Conservation (phyloP, 2,329 filamentous ascomycete genomes). For the Sarocladiaceae sp. region DNA sequence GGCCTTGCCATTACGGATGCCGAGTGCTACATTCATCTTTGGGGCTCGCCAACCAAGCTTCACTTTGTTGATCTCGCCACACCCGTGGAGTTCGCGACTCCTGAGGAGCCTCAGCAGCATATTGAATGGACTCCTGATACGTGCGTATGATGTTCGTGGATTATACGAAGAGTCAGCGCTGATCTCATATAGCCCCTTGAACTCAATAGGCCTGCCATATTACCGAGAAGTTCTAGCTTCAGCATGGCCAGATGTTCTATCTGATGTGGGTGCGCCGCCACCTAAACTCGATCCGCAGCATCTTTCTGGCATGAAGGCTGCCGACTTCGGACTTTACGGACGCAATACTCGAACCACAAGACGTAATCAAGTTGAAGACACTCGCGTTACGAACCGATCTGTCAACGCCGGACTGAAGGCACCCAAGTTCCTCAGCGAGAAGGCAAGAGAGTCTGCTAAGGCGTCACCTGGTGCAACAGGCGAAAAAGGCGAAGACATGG, state of each 20-base stretch:
- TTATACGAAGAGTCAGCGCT: too few relatives aligned
- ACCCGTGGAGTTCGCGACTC: slow-evolving; percentile 70
- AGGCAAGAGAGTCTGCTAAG: slow-evolving; percentile 62
- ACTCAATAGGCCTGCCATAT: slow-evolving; percentile 82
- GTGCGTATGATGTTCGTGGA: slow-evolving; percentile 40
- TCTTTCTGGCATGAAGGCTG: slow-evolving; percentile 59
- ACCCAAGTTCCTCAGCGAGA: slow-evolving; percentile 93
- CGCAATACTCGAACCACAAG: slow-evolving; percentile 66
- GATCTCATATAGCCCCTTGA: slow-evolving; percentile 82
- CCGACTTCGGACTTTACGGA: slow-evolving; percentile 72
- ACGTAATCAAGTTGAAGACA: slow-evolving; percentile 80
- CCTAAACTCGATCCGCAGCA: slow-evolving; percentile 66
- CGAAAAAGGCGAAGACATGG: slow-evolving; percentile 47
- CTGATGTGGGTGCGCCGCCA: slow-evolving; percentile 79
- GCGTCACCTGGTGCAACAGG: slow-evolving; percentile 33
- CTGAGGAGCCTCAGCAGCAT: slow-evolving; percentile 47
- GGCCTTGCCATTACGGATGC: slow-evolving; percentile 75
- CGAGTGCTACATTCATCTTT: slow-evolving; percentile 74
- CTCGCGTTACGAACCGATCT: slow-evolving; percentile 54
- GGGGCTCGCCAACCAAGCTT: slow-evolving; percentile 80
- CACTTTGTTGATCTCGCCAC: slow-evolving; percentile 79
- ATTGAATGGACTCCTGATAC: slow-evolving; percentile 68
- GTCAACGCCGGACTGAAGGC: slow-evolving; percentile 58
- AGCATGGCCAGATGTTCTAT: slow-evolving; percentile 81
- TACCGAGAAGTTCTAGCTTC: slow-evolving; percentile 86